A percentile compares a stretch with the other conserved stretches of the same genome.
Conservation (phyloP, 2,329 filamentous ascomycete species). For the Calonectria pteridis region DNA sequence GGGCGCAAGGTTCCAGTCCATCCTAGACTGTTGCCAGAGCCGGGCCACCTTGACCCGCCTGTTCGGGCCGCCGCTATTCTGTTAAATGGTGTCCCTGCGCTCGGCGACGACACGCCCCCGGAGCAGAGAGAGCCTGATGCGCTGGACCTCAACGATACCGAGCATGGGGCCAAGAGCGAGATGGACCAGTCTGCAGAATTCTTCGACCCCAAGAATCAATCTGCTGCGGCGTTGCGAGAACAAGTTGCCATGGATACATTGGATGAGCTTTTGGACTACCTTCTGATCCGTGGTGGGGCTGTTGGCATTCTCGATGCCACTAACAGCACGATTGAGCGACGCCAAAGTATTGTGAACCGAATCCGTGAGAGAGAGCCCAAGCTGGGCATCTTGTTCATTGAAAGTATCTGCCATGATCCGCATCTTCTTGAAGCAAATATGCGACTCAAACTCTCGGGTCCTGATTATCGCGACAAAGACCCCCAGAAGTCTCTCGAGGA, state of each 20-base stretch:
- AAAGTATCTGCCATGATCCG: slow-evolving; percentile 91
- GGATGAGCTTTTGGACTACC: slow-evolving; percentile 91
- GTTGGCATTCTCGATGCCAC: slow-evolving; percentile 98
- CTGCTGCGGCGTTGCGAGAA: slow-evolving; percentile 85
- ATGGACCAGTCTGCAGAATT: slow-evolving; percentile 94
- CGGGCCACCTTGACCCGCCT: slow-evolving; percentile 57
- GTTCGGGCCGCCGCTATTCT: slow-evolving; percentile 69
- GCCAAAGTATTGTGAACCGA: slow-evolving; percentile 85
- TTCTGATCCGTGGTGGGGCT: slow-evolving; percentile 83
- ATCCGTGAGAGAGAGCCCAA: slow-evolving; percentile 87
- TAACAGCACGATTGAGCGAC: slow-evolving; percentile 91
- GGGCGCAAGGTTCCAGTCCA: slow-evolving; percentile 61
- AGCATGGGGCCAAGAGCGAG: slow-evolving; percentile 49
- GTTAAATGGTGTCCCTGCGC: slow-evolving; percentile 64
- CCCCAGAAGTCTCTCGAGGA: slow-evolving; percentile 86
- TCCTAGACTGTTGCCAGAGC: slow-evolving; percentile 50
- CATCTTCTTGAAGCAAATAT: slow-evolving; percentile 93
- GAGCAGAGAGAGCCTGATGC: slow-evolving; percentile 54
- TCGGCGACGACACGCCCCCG: slow-evolving; percentile 43
- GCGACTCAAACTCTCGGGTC: slow-evolving; percentile 94
- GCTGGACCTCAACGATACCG: slow-evolving; percentile 50
- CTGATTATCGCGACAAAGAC: slow-evolving; percentile 96
- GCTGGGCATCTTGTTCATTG: slow-evolving; percentile 92
- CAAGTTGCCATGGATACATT: slow-evolving; percentile 93
- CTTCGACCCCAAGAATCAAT: slow-evolving; percentile 90